Base-by-base conservation (phyloP, 371 early-diverging fungal species). In the Mucor indicus region DNA sequence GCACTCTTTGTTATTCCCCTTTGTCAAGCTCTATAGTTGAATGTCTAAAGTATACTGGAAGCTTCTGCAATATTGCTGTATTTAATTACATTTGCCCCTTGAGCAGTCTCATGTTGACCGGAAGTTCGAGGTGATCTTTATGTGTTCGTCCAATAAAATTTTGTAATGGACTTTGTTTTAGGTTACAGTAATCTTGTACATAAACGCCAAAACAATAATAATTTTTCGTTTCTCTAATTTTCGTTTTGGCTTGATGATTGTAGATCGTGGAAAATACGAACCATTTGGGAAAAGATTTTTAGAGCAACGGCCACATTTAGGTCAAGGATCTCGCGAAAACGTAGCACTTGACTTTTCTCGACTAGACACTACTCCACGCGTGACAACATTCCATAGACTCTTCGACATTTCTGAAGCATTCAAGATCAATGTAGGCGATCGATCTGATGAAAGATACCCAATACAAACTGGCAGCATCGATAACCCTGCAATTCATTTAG, bases 271-370 rank as follows among this genome's bases (percentile, higher is more conserved):
- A 8, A 27, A 35, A 17, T 60, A 45, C 27, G 50, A 60, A n/a
- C 50, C 60, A 1, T 45, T 31, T 46, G 60, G 60, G n/a, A 46
- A 54, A 17, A 11, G 16, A 1, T 49, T 38, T 27, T 13, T 60
- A 7, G 35, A 44, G 21, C 15, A 44, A 9, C 35, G 20, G 2
- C 6, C 38, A 13, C 50, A 50, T 25, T 11, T 53, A 11, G 40
- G 35, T 12, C 36, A 53, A 25, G 42, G 46, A 2, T 32, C 27
- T 4, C 29, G 10, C 25, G 6, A 16, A 8, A 36, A 47, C 24
- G 11, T 48, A 15, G 21, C 30, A 13, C 23, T 57, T 27, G 57
- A 54, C 44, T 43, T 57, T 43, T 48, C 44, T 33, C 24, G 29
- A 7, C 5, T 38, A 21, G 4, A 27, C 10, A 15, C 19, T 17